A percentile compares a stretch with the other conserved stretches of the same genome.
These are phyloP conservation scores for Limtongia smithiae DNA, from an alignment of 805 yeast species.

Conservation along the genomic window DNA sequence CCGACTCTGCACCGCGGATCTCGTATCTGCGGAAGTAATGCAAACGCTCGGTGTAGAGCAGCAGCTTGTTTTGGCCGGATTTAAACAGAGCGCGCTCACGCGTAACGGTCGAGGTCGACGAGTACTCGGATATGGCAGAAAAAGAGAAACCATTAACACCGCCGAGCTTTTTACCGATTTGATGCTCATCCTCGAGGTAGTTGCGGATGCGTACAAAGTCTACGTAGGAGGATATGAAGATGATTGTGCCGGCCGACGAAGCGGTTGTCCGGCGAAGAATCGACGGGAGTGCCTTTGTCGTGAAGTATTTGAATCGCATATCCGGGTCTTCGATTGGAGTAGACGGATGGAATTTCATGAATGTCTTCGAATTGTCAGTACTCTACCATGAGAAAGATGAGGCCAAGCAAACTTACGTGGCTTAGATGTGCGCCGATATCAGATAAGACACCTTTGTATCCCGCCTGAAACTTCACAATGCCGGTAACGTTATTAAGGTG, in stretches of 20 bases:
- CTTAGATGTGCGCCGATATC: slow-evolving; percentile 59
- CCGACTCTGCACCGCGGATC: slow-evolving; percentile 75
- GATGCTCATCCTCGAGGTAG: slow-evolving; percentile 46
- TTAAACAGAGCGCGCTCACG: slow-evolving; percentile 68
- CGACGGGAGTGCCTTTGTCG: slow-evolving; percentile 70
- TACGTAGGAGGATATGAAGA: slow-evolving; percentile 80
- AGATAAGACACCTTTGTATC: slow-evolving; percentile 55
- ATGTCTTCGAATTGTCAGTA: slow-evolving; percentile 42
- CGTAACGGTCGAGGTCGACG: slow-evolving; percentile 65
- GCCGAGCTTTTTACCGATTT: slow-evolving; percentile 49
- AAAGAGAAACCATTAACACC: slow-evolving; percentile 53
- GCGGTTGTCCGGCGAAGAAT: slow-evolving; percentile 51
- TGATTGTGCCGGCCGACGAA: slow-evolving; percentile 63
- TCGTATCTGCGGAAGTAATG: slow-evolving; percentile 88
- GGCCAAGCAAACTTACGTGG: slow-evolving; percentile 31
- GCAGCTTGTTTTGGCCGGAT: slow-evolving; percentile 56
- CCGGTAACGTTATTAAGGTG: slow-evolving; percentile 41
- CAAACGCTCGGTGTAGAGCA: slow-evolving; percentile 90
- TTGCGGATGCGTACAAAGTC: slow-evolving; percentile 80
- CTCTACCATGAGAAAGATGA: background rate
- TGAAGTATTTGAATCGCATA: slow-evolving; percentile 75
- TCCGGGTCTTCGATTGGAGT: slow-evolving; percentile 66
- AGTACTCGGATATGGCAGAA: slow-evolving; percentile 54
- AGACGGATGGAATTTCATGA: slow-evolving; percentile 61
- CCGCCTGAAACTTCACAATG: slow-evolving; percentile 39